Base-by-base conservation (phyloP, 768 basidiomycete species). In the Lactifluus rugatus region DNA sequence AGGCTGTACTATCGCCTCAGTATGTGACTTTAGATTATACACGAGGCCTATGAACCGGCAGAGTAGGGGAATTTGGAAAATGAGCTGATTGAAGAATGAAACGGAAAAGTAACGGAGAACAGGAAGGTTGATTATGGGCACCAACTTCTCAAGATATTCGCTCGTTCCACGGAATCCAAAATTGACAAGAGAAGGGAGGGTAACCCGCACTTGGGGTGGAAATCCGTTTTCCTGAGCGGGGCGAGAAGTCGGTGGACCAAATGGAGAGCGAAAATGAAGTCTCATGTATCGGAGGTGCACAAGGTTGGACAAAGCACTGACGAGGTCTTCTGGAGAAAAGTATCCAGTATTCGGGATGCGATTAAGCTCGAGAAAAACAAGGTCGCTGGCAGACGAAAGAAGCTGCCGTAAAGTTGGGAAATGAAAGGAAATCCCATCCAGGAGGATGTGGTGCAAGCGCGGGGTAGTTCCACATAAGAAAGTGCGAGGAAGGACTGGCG, bases 401-500 rank as follows among this genome's bases (percentile, higher is more conserved):
- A 53, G 37, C 8, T 39, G 36, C 14, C 19, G 46, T 31, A 58
- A 14, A 6, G 37, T 26, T 1, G 49, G 44, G 41, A 42, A 56
- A 2, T 41, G 23, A 26, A 57, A 11, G 11, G 41, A 16, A 26
- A 57, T 14, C 21, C 56, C 23, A 13, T 19, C 1, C 21, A 51
- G 0, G 5, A 14, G 3, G 23, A 51, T 26, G 8, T n/a, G 1
- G 8, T 16, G 31, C 25, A 57, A 16, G 25, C 28, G 23, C 44
- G 42, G 56, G 2, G 56, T 39, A n/a, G 41, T 45, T 3, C 42
- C 42, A 16, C 32, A 34, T 23, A 57, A 26, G 8, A 57, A 45
- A 19, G 4, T 21, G 3, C 34, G 1, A 13, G 5, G 2, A 17
- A 41, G 25, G 9, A 66, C 10, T 76, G 68, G 57, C 78, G 78